phyloP scores from a whole-genome alignment of 805 yeast genomes.

The Metschnikowia reukaufii region DNA sequence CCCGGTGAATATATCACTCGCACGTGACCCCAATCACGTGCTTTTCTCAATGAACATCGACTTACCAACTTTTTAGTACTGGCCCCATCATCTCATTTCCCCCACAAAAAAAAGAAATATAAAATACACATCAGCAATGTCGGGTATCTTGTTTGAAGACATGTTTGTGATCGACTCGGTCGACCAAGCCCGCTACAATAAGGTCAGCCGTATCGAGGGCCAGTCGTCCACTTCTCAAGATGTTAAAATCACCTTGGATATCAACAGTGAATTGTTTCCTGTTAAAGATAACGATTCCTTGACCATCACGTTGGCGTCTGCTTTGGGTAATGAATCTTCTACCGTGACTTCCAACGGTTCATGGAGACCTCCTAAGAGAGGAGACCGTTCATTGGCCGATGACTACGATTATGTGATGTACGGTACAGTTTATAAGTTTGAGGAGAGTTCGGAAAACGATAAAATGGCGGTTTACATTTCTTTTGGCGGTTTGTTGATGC shows the following conservation, averaged over 20 bases:
- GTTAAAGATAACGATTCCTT: slow-evolving; percentile 72
- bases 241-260: slow-evolving; percentile 80
- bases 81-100: neutral
- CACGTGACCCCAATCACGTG: slow-evolving; percentile 1
- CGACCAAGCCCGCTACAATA: slow-evolving; percentile 88
- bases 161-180: slow-evolving; percentile 81
- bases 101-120: slow-evolving; percentile 4
- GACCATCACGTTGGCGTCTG: slow-evolving; percentile 82
- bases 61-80: neutral
- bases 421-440: slow-evolving; percentile 96
- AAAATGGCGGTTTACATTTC: slow-evolving; percentile 87
- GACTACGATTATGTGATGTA: slow-evolving; percentile 98
- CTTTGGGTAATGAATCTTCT: slow-evolving; percentile 52
- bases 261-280: slow-evolving; percentile 91
- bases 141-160: slow-evolving; percentile 84
- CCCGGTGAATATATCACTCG: too few relatives aligned
- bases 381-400: slow-evolving; percentile 86
- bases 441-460: slow-evolving; percentile 69
- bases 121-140: slow-evolving; percentile 25
- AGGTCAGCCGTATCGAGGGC: slow-evolving; percentile 85
- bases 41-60: neutral
- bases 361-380: slow-evolving; percentile 83
- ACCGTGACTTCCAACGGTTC: slow-evolving; percentile 55
- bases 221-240: slow-evolving; percentile 79
- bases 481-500: slow-evolving; percentile 91